These are phyloP conservation scores for Cymbidium sinense DNA, from an alignment of 106 monocot genomes.

Conservation along the genomic window DNA sequence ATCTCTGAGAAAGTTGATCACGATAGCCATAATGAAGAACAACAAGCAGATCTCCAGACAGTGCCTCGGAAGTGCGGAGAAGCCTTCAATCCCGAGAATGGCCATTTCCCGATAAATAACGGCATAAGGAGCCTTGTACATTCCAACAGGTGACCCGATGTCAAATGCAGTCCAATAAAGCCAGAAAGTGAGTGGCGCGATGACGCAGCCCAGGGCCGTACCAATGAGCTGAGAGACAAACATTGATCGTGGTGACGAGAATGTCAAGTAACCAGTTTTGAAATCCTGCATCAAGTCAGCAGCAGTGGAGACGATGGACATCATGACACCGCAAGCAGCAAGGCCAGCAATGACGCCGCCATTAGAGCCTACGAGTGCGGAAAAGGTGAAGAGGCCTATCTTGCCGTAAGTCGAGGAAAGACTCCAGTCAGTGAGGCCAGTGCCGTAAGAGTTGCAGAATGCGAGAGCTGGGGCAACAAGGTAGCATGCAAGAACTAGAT, in stretches of 20 bases:
- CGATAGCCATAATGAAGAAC: slow-evolving; percentile 43
- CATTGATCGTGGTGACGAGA: slow-evolving; percentile 86
- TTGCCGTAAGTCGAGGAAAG: slow-evolving; percentile 85
- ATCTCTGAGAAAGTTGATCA: slow-evolving; percentile 56
- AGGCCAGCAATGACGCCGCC: slow-evolving; percentile 88
- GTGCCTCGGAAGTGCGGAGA: slow-evolving; percentile 67
- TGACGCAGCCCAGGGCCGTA: slow-evolving; percentile 66
- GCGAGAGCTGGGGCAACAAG: slow-evolving; percentile 70
- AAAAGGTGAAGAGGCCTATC: slow-evolving; percentile 75
- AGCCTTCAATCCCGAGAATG: slow-evolving; percentile 75
- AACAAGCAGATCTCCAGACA: slow-evolving; percentile 66
- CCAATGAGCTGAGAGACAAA: slow-evolving; percentile 74
- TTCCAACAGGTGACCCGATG: slow-evolving; percentile 57
- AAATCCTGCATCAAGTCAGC: slow-evolving; percentile 94
- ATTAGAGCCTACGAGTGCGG: slow-evolving; percentile 54
- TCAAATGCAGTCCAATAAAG: slow-evolving; percentile 82
- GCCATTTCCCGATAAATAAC: slow-evolving; percentile 85
- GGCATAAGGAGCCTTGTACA: slow-evolving; percentile 81
- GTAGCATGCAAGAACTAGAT: slow-evolving; percentile 56
- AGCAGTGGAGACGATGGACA: slow-evolving; percentile 85
- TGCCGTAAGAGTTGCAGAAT: slow-evolving; percentile 89
- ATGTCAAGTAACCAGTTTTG: slow-evolving; percentile 79
- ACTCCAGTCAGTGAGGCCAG: slow-evolving; percentile 79
- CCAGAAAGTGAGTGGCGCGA: slow-evolving; percentile 88
- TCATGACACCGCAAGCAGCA: slow-evolving; percentile 91